Percentiles rank a stretch among this genome's conserved stretches.
phyloP scores from a whole-genome alignment of 306 rosid species.

The Corylus americana region DNA sequence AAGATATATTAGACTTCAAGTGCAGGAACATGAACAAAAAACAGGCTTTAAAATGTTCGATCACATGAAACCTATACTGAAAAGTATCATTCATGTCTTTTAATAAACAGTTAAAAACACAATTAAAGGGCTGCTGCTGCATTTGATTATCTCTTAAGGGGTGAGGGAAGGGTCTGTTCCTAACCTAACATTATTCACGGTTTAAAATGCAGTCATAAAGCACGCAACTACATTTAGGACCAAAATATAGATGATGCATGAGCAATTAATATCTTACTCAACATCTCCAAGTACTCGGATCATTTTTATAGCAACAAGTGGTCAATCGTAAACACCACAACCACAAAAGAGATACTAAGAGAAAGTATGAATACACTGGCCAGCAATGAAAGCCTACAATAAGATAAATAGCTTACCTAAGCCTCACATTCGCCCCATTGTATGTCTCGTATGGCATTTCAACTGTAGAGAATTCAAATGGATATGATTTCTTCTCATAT shows the following conservation, averaged over 20 bases:
- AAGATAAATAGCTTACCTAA: conserved; percentile 58
- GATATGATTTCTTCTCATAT: conserved; percentile 88
- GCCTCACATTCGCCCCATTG: conserved; percentile 96
- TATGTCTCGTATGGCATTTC: conserved; percentile 99
- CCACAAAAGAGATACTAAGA: conserved; percentile 4
- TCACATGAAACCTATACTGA: not conserved
- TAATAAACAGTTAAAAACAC: not conserved
- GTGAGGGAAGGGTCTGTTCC: not conserved
- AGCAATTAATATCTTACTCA: not conserved
- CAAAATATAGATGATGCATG: not conserved
- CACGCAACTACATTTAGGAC: not conserved
- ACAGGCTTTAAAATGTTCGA: not conserved
- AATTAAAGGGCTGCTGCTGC: not conserved
- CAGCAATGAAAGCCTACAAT: conserved; percentile 18
- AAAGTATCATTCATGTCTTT: not conserved
- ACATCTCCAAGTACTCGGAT: not conserved
- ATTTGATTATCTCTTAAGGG: not conserved
- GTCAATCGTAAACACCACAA: conserved; percentile 3
- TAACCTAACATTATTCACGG: not conserved
- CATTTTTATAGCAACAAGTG: not conserved
- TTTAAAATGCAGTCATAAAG: not conserved
- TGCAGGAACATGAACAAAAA: not conserved
- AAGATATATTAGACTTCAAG: not conserved
- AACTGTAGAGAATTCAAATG: conserved; percentile 94
- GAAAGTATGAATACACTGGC: conserved; percentile 14